Evolutionary conservation across 1,284 basidiomycete genomes (phyloP), one percentile per base, ranked within the genome.

Genomic region (Ustilago loliicola): DNA sequence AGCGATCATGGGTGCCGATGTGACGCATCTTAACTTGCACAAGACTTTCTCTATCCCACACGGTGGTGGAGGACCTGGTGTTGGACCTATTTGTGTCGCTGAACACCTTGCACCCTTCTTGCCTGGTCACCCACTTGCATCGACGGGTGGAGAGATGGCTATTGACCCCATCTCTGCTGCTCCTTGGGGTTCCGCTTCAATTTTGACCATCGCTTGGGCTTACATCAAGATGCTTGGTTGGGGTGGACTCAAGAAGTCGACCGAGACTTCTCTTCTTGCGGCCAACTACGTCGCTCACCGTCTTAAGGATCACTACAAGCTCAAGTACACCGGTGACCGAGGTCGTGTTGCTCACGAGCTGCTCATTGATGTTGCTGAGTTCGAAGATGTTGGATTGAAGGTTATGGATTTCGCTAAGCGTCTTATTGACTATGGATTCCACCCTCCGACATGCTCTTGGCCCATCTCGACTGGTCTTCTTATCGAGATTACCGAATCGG

Each of bases 201-300:
- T 99, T 84, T 91, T 95, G 61, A 90, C 96, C 73, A 98, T 99
- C 86, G 98, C 96, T 1, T 99, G 96, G 96, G 94, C 95, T 19
- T 87, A 86, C 78, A 86, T 87, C 81, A 85, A 85, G 89, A 98
- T 98, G 96, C 91, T 98, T 34, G 96, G 96, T 36, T 96, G 95
- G 25, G 88, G 90, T 66, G 96, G 96, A 19, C 90, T 99, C 48
- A 91, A 91, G 47, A 90, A 94, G 77, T 92, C 94, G 3, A 94
- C 95, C 10, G 93, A 93, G 83, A 88, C 94, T 32, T 94, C 96
- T 2, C 89, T 99, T 30, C 90, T 99, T 57, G 97, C 93, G 83
- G 96, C 96, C 66, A 99, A 99, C 88, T 99, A 99, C 87, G 97
- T 98, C 90, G 95, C 96, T 13, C 90, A 92, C 81, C 91, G 94